These are phyloP conservation scores for Graphilbum fragrans DNA, from an alignment of 2,329 filamentous ascomycete species.

Conservation along the genomic window DNA sequence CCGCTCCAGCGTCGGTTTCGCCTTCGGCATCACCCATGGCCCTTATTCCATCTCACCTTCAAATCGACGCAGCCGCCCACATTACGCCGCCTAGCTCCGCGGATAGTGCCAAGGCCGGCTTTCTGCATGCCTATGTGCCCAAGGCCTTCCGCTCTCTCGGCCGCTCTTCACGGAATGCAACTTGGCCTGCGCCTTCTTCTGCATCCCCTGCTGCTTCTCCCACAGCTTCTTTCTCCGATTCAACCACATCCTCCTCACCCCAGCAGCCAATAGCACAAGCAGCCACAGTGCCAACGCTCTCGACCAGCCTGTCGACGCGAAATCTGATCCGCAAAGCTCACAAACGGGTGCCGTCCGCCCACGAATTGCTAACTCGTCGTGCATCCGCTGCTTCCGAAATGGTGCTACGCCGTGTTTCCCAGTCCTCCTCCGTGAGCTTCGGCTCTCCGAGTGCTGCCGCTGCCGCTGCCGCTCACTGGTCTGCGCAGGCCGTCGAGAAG, in stretches of 20 bases:
- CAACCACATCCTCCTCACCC: background rate
- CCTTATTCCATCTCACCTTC: background rate
- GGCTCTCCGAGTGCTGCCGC: slow-evolving; percentile 13
- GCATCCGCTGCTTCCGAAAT: slow-evolving; percentile 18
- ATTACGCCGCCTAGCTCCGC: slow-evolving; percentile 14
- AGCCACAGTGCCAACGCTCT: too few relatives aligned
- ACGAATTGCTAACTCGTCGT: slow-evolving; percentile 12
- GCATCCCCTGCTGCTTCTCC: slow-evolving; percentile 1
- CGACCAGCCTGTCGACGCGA: slow-evolving; percentile 3
- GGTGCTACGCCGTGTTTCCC: slow-evolving; percentile 14
- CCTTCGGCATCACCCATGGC: background rate
- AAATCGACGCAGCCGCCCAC: slow-evolving; percentile 1
- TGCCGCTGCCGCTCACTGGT: slow-evolving; percentile 17
- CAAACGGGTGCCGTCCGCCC: slow-evolving; percentile 9
- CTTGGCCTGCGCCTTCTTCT: background rate
- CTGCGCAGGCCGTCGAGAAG: slow-evolving; percentile 17
- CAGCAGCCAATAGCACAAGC: too few relatives aligned
- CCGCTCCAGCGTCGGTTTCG: background rate
- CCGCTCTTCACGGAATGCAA: slow-evolving; percentile 11
- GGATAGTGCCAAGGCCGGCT: slow-evolving; percentile 13
- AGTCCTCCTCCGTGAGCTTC: slow-evolving; percentile 15
- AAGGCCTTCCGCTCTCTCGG: slow-evolving; percentile 13
- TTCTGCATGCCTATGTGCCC: slow-evolving; percentile 13
- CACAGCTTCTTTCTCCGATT: background rate
- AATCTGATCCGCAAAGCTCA: slow-evolving; percentile 11